Evolutionary conservation across 257 asterid genomes (phyloP), one percentile per base, ranked within the genome.

Genomic region (Solanum etuberosum): DNA sequence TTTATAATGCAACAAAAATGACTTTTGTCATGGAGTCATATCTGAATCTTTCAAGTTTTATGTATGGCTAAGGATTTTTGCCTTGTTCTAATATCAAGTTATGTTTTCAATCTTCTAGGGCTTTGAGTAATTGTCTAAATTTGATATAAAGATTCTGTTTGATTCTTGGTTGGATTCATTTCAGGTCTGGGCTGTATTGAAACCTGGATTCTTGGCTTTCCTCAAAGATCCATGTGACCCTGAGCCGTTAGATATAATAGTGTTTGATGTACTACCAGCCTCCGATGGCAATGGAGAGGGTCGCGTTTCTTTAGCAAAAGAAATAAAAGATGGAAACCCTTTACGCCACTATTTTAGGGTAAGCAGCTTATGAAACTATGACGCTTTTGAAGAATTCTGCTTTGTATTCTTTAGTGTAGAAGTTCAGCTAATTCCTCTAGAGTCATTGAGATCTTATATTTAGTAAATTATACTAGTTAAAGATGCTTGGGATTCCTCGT

Each of bases 141-240:
- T 48, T 80, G 85, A 48, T 80, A 23, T 16, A 78, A 16, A 81
- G 27, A 31, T 48, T 65, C 85, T 31, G 85, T 81, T 80, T 48
- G 85, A 48, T 81, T 48, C 67, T 80, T 27, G 85, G 65, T 82
- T 89, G 88, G 86, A 83, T 87, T 77, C 77, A 86, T 61, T 94
- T 78, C 93, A 97, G 99, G 99, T 97, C 81, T 97, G 99, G 99
- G 98, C 98, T 21, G 98, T 97, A 54, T 89, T 97, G 46, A 97
- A 97, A 89, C 98, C 99, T 88, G 98, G 99, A 89, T 97, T 97
- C 91, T 88, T 97, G 95, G 99, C 98, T 89, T 93, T 97, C 84
- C 98, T 97, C 76, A 97, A 93, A 90, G 95, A 94, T 90, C 99
- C 98, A 25, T 94, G 92, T 88, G 98, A 97, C 87, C 89, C 94